These are phyloP conservation scores for Fraxinus xanthoxyloides DNA, from an alignment of 305 asterid genomes.

Conservation along the genomic window DNA sequence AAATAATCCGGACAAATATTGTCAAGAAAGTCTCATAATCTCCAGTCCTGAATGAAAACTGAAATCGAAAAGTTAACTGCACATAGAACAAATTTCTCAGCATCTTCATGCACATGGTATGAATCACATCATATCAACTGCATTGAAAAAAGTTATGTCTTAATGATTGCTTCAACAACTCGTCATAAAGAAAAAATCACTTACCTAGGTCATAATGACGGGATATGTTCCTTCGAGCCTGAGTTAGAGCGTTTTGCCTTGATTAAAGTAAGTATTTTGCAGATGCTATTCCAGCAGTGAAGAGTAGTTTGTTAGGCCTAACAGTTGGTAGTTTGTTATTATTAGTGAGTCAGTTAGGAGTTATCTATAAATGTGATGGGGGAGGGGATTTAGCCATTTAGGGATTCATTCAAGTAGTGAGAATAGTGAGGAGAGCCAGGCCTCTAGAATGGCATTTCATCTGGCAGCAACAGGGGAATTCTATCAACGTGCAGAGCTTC, in stretches of 20 bases:
- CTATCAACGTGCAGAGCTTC: too few relatives aligned
- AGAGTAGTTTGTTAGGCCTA: slow-evolving; percentile 60
- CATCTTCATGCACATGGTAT: background rate
- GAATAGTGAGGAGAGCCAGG: too few relatives aligned
- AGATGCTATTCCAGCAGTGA: slow-evolving; percentile 70
- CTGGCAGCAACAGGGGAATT: too few relatives aligned
- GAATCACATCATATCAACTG: background rate
- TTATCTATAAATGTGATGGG: too few relatives aligned
- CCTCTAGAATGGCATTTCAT: too few relatives aligned
- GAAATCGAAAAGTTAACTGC: background rate
- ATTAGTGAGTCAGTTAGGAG: too few relatives aligned
- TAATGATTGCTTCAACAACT: background rate
- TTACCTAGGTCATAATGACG: slow-evolving; percentile 89
- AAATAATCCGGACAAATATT: background rate
- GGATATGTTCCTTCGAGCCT: slow-evolving; percentile 89
- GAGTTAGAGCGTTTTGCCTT: slow-evolving; percentile 75
- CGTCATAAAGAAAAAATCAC: background rate
- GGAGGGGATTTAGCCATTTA: too few relatives aligned
- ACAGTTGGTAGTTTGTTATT: background rate
- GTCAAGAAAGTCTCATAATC: background rate
- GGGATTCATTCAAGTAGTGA: too few relatives aligned
- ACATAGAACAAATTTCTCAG: background rate
- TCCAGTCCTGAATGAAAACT: background rate
- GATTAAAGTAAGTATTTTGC: slow-evolving; percentile 79
- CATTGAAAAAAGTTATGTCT: background rate